These are phyloP conservation scores for Candida dajiaensis DNA, from an alignment of 805 yeast species.

Conservation along the genomic window DNA sequence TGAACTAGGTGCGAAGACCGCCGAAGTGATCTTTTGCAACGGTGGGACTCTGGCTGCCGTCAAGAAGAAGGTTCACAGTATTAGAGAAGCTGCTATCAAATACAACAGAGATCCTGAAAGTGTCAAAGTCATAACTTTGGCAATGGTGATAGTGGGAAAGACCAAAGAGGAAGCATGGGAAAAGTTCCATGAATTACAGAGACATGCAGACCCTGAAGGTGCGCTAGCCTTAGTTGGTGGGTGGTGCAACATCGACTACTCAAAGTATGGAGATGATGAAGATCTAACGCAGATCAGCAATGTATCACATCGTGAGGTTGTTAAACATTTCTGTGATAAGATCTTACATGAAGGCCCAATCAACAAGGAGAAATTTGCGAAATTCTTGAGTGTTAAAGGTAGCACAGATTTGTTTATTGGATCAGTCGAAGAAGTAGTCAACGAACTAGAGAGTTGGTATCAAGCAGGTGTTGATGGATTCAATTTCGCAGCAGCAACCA, in stretches of 20 bases:
- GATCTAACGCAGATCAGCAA: conserved; percentile 29
- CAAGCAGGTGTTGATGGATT: conserved; percentile 39
- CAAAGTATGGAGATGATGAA: conserved; percentile 31
- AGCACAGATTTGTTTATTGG: conserved; percentile 28
- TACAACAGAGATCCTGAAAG: conserved; percentile 31
- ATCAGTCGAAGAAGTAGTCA: conserved; percentile 32
- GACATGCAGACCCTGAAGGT: conserved; percentile 35
- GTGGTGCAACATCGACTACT: conserved; percentile 38
- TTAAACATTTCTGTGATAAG: conserved; percentile 14
- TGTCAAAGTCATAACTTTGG: conserved; percentile 33
- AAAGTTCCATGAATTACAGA: conserved; percentile 28
- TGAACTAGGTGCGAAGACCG: conserved; percentile 37
- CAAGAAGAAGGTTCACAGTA: conserved; percentile 25
- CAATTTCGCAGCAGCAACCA: conserved; percentile 31
- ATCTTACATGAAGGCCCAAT: conserved; percentile 23
- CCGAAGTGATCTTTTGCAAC: conserved; percentile 37
- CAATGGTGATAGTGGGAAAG: conserved; percentile 32
- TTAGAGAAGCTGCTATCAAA: conserved; percentile 29
- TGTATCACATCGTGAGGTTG: conserved; percentile 26
- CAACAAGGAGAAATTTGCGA: conserved; percentile 22
- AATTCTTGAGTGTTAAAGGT: conserved; percentile 21
- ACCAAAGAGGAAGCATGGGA: conserved; percentile 37
- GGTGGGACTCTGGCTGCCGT: conserved; percentile 28
- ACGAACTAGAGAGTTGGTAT: conserved; percentile 32
- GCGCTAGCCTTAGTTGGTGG: conserved; percentile 41